Evolutionary conservation across 441 rosid species (phyloP).

Genomic region (Gossypium laxum): DNA sequence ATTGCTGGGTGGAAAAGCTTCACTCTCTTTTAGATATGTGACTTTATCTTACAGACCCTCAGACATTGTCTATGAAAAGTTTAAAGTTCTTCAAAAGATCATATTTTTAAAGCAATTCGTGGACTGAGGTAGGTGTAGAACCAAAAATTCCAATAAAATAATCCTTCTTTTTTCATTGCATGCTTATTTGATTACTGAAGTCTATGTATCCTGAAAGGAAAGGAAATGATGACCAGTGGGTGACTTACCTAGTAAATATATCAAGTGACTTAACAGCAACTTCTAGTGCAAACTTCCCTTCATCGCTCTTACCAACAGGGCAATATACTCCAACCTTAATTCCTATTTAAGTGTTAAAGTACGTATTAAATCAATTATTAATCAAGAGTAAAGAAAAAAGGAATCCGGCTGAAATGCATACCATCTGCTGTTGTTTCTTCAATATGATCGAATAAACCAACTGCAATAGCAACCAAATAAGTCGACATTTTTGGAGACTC

Average conservation of each 20-base stretch:
- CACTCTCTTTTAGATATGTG: too few species aligned
- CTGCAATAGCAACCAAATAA: slow-evolving; percentile 80
- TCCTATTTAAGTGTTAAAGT: slow-evolving; percentile 30
- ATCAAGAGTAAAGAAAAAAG: background rate
- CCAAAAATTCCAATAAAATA: too few species aligned
- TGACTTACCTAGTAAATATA: slow-evolving; percentile 62
- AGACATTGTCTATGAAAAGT: too few species aligned
- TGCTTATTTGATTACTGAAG: too few species aligned
- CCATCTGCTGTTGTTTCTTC: slow-evolving; percentile 87
- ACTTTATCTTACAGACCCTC: too few species aligned
- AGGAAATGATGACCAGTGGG: background rate
- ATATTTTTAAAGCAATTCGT: too few species aligned
- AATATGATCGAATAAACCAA: slow-evolving; percentile 78
- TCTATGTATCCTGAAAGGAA: background rate
- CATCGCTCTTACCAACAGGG: slow-evolving; percentile 77
- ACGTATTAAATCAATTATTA: background rate
- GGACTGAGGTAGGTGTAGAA: too few species aligned
- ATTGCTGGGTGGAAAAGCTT: too few species aligned
- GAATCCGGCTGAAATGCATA: slow-evolving; percentile 17
- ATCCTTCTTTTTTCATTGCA: too few species aligned
- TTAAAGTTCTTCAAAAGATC: too few species aligned
- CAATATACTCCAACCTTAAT: slow-evolving; percentile 78
- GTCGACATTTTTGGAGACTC: slow-evolving; percentile 93
- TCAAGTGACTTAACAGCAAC: slow-evolving; percentile 85
- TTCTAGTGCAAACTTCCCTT: slow-evolving; percentile 74